phyloP scores from a whole-genome alignment of 2,329 filamentous ascomycete species.

The Beauveria asiatica region DNA sequence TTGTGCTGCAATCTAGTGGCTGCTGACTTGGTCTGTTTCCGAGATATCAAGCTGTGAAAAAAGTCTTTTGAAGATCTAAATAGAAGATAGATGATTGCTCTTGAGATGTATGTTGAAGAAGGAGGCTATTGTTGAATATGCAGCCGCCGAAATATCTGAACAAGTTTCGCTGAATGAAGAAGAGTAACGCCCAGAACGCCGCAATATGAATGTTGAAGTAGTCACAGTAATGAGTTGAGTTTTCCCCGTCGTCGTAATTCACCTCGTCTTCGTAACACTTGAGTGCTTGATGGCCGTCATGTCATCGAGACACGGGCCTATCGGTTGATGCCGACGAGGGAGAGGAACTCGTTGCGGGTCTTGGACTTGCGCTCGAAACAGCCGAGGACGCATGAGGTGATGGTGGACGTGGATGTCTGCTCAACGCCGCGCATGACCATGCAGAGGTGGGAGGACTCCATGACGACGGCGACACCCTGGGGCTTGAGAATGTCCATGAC shows the following conservation, averaged over 20 bases:
- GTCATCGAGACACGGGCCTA: neutral
- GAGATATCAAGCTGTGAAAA: too few relatives aligned
- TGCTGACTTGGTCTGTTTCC: too few relatives aligned
- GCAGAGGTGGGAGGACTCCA: slow-evolving; percentile 93
- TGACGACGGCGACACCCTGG: slow-evolving; percentile 91
- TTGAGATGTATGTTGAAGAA: slow-evolving; percentile 7
- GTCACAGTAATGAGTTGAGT: neutral
- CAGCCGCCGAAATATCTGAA: neutral
- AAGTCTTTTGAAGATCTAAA: neutral
- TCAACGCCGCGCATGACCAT: slow-evolving; percentile 99
- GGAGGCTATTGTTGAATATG: slow-evolving; percentile 4
- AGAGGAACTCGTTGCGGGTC: slow-evolving; percentile 92
- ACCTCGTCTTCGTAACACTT: neutral
- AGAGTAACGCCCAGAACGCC: neutral
- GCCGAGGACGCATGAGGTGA: slow-evolving; percentile 95
- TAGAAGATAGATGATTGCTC: slow-evolving; percentile 2
- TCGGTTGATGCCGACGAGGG: slow-evolving; percentile 57
- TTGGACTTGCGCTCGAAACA: slow-evolving; percentile 89
- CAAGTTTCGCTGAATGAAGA: neutral
- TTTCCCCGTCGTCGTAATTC: neutral
- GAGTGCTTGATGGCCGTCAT: too few relatives aligned
- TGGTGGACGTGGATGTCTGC: slow-evolving; percentile 78
- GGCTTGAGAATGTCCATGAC: slow-evolving; percentile 89
- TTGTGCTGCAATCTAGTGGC: too few relatives aligned
- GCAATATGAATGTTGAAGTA: neutral